These are phyloP conservation scores for Persicaria maculosa DNA, from an alignment of 148 eudicot genomes.

Conservation along the genomic window DNA sequence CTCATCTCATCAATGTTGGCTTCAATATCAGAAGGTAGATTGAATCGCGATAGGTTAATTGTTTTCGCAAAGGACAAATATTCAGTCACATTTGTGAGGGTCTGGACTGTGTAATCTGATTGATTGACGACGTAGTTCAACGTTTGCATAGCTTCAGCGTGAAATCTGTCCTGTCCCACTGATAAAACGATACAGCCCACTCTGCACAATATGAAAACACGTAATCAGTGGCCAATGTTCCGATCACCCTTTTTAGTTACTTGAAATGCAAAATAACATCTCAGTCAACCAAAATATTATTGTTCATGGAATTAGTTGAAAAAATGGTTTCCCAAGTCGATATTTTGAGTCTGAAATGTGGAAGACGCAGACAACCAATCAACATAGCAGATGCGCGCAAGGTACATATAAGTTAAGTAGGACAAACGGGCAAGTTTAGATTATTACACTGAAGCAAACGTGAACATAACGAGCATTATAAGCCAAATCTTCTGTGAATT, in stretches of 20 bases:
- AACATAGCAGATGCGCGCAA: neutral
- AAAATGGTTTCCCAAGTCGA: no score
- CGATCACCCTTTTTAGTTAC: neutral
- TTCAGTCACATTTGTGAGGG: conserved; percentile 71
- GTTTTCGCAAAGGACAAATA: conserved; percentile 66
- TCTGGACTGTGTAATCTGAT: conserved; percentile 78
- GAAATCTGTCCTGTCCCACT: conserved; percentile 71
- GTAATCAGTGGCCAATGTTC: neutral
- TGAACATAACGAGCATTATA: conserved; percentile 55
- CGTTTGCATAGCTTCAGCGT: conserved; percentile 61
- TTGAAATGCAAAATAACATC: conserved; percentile 17
- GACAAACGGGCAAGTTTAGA: conserved; percentile 20
- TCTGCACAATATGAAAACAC: conserved; percentile 27
- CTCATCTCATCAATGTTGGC: conserved; percentile 31
- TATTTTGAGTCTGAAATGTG: no score
- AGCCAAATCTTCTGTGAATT: conserved; percentile 48
- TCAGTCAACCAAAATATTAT: conserved; percentile 34
- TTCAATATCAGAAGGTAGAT: conserved; percentile 26
- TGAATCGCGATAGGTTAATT: conserved; percentile 30
- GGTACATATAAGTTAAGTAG: conserved; percentile 57
- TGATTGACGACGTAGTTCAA: conserved; percentile 84
- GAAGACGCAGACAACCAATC: neutral
- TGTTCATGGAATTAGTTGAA: no score
- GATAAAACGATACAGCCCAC: conserved; percentile 74
- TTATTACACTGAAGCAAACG: conserved; percentile 79